Evolutionary conservation across 768 basidiomycete species (phyloP).

Genomic region (Tulasnella sp.): DNA sequence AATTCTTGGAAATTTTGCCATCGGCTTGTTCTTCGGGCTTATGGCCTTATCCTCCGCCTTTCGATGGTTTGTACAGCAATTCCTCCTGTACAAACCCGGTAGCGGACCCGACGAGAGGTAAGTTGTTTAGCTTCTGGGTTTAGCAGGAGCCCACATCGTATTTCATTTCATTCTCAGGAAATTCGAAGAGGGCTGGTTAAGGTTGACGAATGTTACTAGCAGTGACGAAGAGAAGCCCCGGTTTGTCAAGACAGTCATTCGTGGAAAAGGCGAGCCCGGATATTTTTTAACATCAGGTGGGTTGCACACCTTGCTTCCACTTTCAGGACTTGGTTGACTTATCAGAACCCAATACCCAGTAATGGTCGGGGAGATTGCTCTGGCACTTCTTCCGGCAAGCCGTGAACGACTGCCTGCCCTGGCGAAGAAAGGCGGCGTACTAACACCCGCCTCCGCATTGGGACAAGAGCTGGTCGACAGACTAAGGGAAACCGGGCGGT

Average conservation of each 20-base stretch:
- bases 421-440: constrained; percentile 64
- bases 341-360: constrained; percentile 42
- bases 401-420: constrained; percentile 53
- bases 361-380: constrained; percentile 74
- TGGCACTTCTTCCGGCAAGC: constrained; percentile 59
- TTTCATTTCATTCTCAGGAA: constrained; percentile 40
- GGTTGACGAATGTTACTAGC: constrained; percentile 66
- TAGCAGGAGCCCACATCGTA: neutral
- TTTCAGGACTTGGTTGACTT: neutral
- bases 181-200: constrained; percentile 58
- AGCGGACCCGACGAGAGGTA: constrained; percentile 65
- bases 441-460: constrained; percentile 80
- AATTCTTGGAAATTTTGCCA: constrained; percentile 27
- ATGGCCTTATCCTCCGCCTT: constrained; percentile 42
- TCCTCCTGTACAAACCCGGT: constrained; percentile 52
- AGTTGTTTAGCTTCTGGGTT: constrained; percentile 33
- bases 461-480: constrained; percentile 72
- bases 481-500: constrained; percentile 49
- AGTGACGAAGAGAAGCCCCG: constrained; percentile 46
- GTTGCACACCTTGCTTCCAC: neutral
- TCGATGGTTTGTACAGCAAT: constrained; percentile 52
- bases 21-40: constrained; percentile 17
- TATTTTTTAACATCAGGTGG: constrained; percentile 52
- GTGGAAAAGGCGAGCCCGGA: constrained; percentile 72
- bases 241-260: constrained; percentile 58